A percentile compares a stretch with the other conserved stretches of the same genome.
Evolutionary conservation across 2,329 filamentous ascomycete genomes (phyloP).

Genomic region (Ceratocystis cacaofunesta): DNA sequence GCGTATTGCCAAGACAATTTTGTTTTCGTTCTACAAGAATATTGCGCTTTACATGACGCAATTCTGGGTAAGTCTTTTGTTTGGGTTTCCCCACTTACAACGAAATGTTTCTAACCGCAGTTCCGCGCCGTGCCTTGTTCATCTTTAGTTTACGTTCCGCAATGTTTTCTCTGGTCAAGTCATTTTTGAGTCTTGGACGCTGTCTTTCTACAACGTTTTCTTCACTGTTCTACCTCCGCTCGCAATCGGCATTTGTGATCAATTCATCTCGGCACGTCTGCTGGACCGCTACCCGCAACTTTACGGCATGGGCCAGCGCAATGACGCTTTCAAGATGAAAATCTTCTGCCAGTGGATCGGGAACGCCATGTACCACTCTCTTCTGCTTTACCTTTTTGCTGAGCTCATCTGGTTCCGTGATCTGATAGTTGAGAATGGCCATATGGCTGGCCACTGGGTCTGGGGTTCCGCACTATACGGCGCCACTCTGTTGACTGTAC

Average conservation of each 20-base stretch:
- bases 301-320: slow-evolving; percentile 83
- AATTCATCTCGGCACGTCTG: slow-evolving; percentile 87
- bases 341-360: slow-evolving; percentile 86
- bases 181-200: slow-evolving; percentile 97
- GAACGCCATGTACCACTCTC: slow-evolving; percentile 90
- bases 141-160: slow-evolving; percentile 73
- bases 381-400: slow-evolving; percentile 77
- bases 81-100: no score
- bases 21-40: slow-evolving; percentile 99
- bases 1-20: slow-evolving; percentile 86
- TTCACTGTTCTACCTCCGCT: slow-evolving; percentile 91
- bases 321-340: slow-evolving; percentile 82
- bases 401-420: slow-evolving; percentile 73
- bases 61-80: slow-evolving; percentile 62
- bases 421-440: slow-evolving; percentile 62
- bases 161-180: slow-evolving; percentile 96
- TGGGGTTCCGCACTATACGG: slow-evolving; percentile 96
- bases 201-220: slow-evolving; percentile 99
- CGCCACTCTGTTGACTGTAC: slow-evolving; percentile 78
- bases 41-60: slow-evolving; percentile 98
- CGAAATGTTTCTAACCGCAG: background rate
- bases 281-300: slow-evolving; percentile 93
- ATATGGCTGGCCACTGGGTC: slow-evolving; percentile 84
- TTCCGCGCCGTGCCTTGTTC: background rate
- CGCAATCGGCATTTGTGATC: slow-evolving; percentile 89